Percentiles rank a stretch among this genome's conserved stretches.
Conservation (phyloP, 2,329 filamentous ascomycete species). For the Aspergillus niger region DNA sequence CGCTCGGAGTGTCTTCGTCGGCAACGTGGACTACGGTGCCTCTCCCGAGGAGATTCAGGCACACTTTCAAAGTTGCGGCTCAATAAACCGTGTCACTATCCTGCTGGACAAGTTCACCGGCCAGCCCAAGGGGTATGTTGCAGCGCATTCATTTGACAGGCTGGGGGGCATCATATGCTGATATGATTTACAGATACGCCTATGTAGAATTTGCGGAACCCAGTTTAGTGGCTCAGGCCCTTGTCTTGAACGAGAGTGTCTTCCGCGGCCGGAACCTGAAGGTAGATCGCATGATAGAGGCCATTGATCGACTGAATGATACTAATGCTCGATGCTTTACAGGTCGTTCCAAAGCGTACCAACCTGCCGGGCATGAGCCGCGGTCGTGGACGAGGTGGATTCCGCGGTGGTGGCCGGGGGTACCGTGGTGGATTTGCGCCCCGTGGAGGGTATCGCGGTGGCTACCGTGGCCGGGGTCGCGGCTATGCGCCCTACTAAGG, state of each 20-base stretch:
- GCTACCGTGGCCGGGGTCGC: conserved; percentile 50
- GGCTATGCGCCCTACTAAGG: conserved; percentile 50
- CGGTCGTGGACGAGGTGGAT: conserved; percentile 59
- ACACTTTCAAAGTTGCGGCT: conserved; percentile 95
- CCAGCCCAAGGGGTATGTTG: conserved; percentile 92
- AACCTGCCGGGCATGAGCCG: conserved; percentile 94
- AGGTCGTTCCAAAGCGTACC: conserved; percentile 90
- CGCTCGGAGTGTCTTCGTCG: conserved; percentile 93
- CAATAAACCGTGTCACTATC: conserved; percentile 97
- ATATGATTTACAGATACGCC: conserved; percentile 70
- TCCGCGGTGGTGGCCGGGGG: conserved; percentile 56
- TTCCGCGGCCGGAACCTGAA: conserved; percentile 96
- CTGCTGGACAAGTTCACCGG: conserved; percentile 97
- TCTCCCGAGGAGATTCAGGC: conserved; percentile 97
- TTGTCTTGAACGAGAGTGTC: conserved; percentile 93
- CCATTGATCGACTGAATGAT: neutral
- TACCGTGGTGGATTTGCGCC: conserved; percentile 49
- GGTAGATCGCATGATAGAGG: conserved; percentile 55
- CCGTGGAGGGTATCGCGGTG: conserved; percentile 62
- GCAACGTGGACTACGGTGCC: conserved; percentile 96
- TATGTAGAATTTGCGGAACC: conserved; percentile 98
- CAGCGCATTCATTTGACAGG: conserved; percentile 13
- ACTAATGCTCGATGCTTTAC: conserved; percentile 26
- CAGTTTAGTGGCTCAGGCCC: conserved; percentile 84
- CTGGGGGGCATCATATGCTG: conserved; percentile 22